phyloP scores from a whole-genome alignment of 2,329 filamentous ascomycete genomes.

The Decorospora gaudefroyi region DNA sequence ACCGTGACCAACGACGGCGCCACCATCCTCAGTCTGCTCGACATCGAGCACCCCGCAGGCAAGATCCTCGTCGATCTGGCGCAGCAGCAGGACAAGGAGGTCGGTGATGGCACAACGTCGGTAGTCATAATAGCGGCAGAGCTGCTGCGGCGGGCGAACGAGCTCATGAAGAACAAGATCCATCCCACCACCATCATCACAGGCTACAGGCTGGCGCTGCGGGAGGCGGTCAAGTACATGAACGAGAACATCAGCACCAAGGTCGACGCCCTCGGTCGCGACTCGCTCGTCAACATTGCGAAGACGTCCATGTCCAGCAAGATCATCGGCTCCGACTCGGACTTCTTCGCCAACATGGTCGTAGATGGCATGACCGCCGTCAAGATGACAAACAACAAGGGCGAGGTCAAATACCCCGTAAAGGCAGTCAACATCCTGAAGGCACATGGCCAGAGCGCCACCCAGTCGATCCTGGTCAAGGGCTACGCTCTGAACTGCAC shows the following conservation, averaged over 20 bases:
- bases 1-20: conserved; percentile 99
- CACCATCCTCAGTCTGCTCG: conserved; percentile 91
- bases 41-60: conserved; percentile 96
- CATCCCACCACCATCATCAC: conserved; percentile 99
- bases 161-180: conserved; percentile 99
- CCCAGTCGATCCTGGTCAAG: conserved; percentile 88
- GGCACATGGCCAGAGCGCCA: conserved; percentile 90
- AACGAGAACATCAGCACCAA: conserved; percentile 97
- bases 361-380: conserved; percentile 96
- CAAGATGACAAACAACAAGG: conserved; percentile 87
- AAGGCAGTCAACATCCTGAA: conserved; percentile 99
- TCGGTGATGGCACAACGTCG: conserved; percentile 96
- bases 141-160: conserved; percentile 89
- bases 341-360: conserved; percentile 97
- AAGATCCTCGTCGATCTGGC: conserved; percentile 98
- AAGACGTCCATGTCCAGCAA: conserved; percentile 99
- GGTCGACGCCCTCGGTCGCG: conserved; percentile 86
- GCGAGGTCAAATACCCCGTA: conserved; percentile 94
- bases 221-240: conserved; percentile 98
- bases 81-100: conserved; percentile 98
- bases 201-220: conserved; percentile 90
- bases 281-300: conserved; percentile 90
- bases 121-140: conserved; percentile 97
- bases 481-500: conserved; percentile 99
- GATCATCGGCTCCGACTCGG: conserved; percentile 92